Conservation (phyloP, 2,329 filamentous ascomycete genomes). For the Colletotrichum tofieldiae region DNA sequence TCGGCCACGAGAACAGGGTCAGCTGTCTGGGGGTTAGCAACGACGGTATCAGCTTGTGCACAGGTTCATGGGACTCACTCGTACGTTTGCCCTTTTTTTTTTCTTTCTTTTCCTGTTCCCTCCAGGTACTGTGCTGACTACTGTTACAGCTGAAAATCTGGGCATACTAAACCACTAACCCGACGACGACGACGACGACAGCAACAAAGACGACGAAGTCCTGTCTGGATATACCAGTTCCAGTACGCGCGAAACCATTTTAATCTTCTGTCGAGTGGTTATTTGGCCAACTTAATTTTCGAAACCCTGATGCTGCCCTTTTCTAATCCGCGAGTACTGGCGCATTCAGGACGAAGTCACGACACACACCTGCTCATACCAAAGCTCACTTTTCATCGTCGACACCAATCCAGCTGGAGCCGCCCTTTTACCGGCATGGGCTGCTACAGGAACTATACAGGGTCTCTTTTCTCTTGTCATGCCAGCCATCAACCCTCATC, state of each 20-base stretch:
- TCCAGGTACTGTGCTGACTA: conserved; percentile 59
- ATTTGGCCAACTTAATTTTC: conserved; percentile 44
- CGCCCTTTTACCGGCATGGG: conserved; percentile 35
- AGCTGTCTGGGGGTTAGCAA: conserved; percentile 99
- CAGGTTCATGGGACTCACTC: conserved; percentile 98
- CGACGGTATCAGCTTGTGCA: conserved; percentile 98
- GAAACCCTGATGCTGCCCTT: conserved; percentile 41
- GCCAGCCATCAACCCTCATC: conserved; percentile 29
- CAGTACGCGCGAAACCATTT: conserved; percentile 44
- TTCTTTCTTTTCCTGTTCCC: conserved; percentile 44
- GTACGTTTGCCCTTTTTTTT: conserved; percentile 71
- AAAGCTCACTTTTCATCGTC: conserved; percentile 41
- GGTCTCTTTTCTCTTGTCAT: conserved; percentile 34
- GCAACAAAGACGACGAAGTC: conserved; percentile 33
- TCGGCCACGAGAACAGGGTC: conserved; percentile 98
- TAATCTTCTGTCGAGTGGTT: conserved; percentile 44
- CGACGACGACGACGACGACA: conserved; percentile 29
- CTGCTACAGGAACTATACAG: conserved; percentile 40
- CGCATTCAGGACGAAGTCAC: conserved; percentile 45
- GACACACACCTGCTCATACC: conserved; percentile 44
- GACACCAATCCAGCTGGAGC: conserved; percentile 38
- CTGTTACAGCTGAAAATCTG: conserved; percentile 83
- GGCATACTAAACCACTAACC: conserved; percentile 74
- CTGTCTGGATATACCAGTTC: conserved; percentile 44
- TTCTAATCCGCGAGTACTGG: conserved; percentile 45